Conservation (phyloP, 352 stramenopile genomes). For the Globisporangium solare region DNA sequence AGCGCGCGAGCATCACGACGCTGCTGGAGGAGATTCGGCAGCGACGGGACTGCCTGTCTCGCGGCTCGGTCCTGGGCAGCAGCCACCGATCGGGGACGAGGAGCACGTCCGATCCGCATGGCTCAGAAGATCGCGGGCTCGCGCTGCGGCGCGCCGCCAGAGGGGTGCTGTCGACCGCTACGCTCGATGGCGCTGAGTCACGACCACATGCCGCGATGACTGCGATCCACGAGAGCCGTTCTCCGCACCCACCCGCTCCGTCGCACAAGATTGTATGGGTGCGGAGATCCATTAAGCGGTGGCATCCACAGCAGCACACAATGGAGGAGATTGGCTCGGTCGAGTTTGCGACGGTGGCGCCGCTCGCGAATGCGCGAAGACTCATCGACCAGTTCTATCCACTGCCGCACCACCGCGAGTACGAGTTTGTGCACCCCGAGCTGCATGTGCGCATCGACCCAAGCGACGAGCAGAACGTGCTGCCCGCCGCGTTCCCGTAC, state of each 20-base stretch:
- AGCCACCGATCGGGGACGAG: neutral
- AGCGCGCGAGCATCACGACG: slow-evolving; percentile 2
- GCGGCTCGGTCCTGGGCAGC: slow-evolving; percentile 6
- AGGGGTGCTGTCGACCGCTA: neutral
- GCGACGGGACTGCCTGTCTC: slow-evolving; percentile 13
- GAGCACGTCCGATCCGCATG: neutral
- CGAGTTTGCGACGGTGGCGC: slow-evolving; percentile 22
- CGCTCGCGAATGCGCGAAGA: slow-evolving; percentile 19
- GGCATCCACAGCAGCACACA: neutral
- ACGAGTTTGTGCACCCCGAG: slow-evolving; percentile 23
- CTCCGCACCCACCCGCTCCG: neutral
- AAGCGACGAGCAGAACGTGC: slow-evolving; percentile 9
- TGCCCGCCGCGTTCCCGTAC: slow-evolving; percentile 8
- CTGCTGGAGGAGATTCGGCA: slow-evolving; percentile 20
- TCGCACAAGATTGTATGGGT: slow-evolving; percentile 18
- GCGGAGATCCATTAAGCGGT: slow-evolving; percentile 13
- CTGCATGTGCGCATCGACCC: slow-evolving; percentile 6
- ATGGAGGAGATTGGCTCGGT: slow-evolving; percentile 15
- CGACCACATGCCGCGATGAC: neutral
- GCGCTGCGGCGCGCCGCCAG: slow-evolving; percentile 7
- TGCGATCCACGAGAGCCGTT: neutral
- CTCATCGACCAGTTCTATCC: slow-evolving; percentile 32
- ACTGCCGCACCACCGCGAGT: slow-evolving; percentile 17
- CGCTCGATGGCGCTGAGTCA: neutral
- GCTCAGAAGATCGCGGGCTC: neutral